Base-by-base conservation (phyloP, 2,329 filamentous ascomycete species). In the Nemania bipapillata region DNA sequence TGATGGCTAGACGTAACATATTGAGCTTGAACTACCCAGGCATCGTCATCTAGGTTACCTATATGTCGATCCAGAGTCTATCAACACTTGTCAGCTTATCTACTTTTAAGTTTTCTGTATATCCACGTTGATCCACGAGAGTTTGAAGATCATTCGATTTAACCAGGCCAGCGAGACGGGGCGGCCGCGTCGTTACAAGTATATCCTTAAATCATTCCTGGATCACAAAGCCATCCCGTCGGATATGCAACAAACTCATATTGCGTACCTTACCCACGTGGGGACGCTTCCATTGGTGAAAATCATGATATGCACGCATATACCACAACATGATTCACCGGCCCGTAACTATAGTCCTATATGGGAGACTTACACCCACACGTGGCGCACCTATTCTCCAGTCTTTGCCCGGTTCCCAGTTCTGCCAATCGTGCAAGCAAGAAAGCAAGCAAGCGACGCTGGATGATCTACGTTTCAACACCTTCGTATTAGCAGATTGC, bases 221-320 rank as follows among this genome's bases (percentile, higher is more conserved):
- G 17, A 40, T 42, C 17, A 32, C 11, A n/a, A 50, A 28, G 30
- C 17, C 35, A 12, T 20, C 24, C 45, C 20, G 35, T 22, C 22
- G 40, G 52, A 17, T 50, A 45, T 65, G 47, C 49, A 20, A 42
- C 42, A 50, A 17, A 30, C 42, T 17, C 24, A 50, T 50, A 62
- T 32, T n/a, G n/a, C n/a, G 28, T 35, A 50, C 49, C 26, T 40
- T 45, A 30, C n/a, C 42, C 64, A 66, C 64, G 64, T 66, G 64
- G 63, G 28, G n/a, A 56, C 2, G 24, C 11, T 17, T 20, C 7
- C 9, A 45, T 45, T 45, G 40, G 15, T 45, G 9, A n/a, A n/a
- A n/a, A n/a, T n/a, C 12, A 40, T 61, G 12, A 32, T 50, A 35
- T 8, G 20, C 17, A n/a, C 6, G 35, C 17, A 37, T n/a, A 17